These are phyloP conservation scores for Solanum dulcamara DNA, from an alignment of 257 asterid genomes.

Conservation along the genomic window DNA sequence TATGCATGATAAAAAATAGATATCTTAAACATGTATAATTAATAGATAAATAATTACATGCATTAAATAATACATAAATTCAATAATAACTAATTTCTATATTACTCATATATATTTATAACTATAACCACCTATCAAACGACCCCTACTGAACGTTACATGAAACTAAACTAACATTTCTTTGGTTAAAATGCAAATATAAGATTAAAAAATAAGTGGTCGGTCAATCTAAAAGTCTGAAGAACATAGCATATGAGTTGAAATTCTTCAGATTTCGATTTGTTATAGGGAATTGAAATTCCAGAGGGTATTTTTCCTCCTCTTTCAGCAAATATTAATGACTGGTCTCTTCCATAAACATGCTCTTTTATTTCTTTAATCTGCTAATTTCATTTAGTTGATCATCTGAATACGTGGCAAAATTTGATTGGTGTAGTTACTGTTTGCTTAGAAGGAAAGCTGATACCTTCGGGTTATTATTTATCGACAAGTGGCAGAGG, in stretches of 20 bases:
- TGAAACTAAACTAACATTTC: not conserved
- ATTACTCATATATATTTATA: no score
- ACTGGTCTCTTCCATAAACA: not conserved
- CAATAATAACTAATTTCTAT: no score
- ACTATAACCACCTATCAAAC: no score
- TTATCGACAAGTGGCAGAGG: not conserved
- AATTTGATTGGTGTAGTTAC: not conserved
- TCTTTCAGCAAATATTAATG: not conserved
- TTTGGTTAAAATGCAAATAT: not conserved
- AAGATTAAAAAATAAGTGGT: not conserved
- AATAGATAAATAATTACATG: no score
- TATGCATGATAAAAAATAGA: no score
- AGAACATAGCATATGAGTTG: not conserved
- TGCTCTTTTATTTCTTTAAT: not conserved
- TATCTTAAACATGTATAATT: no score
- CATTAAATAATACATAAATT: no score
- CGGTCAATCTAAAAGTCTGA: not conserved
- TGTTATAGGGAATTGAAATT: not conserved
- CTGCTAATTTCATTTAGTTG: not conserved
- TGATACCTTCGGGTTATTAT: not conserved
- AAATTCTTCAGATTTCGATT: not conserved
- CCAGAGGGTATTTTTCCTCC: not conserved
- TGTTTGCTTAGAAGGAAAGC: not conserved
- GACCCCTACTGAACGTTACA: no score
- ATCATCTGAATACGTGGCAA: not conserved